Base-by-base conservation (phyloP, 306 rosid genomes). In the Cucurbita pepo region DNA sequence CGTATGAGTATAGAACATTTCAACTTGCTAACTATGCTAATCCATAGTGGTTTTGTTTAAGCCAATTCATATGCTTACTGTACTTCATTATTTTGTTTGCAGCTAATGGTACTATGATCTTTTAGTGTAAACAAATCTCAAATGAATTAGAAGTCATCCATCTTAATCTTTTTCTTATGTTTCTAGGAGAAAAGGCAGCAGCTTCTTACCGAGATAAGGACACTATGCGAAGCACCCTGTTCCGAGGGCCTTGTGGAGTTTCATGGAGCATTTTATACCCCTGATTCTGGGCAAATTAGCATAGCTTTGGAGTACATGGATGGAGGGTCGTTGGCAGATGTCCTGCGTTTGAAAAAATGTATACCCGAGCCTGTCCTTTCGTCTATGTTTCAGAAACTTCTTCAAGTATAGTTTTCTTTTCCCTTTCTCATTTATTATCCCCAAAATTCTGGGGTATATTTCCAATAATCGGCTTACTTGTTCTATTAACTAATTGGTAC, bases 301-400 rank as follows among this genome's bases (percentile, higher is more conserved):
- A 94, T 91, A 79, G 99, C 97, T 47, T 83, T 94, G 86, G 99
- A 94, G 81, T 94, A 94, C 78, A 89, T 94, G 97, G 96, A 94
- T 61, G 99, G 99, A 81, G 99, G 99, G 56, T 94, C 99, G 5
- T 82, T 94, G 77, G 97, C 95, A 22, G 99, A 91, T 83, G 84
- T 94, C 75, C 76, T 94, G 76, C 76, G 84, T 75, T 74, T 65
- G 81, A 85, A 77, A 76, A 85, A 84, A 81, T 85, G 66, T 66
- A 79, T 90, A 78, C 98, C 98, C 0, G 98, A 94, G 82, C 95
- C 85, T 56, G 80, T 87, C 72, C 89, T 94, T 67, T 89, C 98
- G 0, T 84, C 90, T 58, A 91, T 94, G 97, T 89, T 94, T 84
- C 97, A 85, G 60, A 89, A 89, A 84, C 97, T 94, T 77, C 83